Conservation (phyloP, 257 asterid species). For the Knoxia roxburghii region DNA sequence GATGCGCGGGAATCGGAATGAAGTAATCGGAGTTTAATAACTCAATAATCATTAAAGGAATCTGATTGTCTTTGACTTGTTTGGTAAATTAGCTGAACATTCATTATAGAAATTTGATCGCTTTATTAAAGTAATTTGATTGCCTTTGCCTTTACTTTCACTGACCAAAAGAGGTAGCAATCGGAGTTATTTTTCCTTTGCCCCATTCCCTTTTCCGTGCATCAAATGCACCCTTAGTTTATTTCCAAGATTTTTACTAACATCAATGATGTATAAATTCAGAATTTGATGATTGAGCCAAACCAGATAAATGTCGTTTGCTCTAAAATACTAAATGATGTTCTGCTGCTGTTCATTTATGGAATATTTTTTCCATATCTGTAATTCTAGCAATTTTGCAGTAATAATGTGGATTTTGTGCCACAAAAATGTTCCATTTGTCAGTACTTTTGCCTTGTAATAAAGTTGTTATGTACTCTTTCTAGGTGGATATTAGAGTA, state of each 20-base stretch:
- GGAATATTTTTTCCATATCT: neutral
- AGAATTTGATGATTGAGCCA: neutral
- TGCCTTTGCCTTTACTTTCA: no score
- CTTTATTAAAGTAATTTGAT: no score
- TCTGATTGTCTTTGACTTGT: no score
- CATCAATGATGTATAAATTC: neutral
- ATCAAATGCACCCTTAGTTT: no score
- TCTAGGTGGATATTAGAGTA: conserved; percentile 83
- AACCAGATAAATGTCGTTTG: neutral
- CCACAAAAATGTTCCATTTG: neutral
- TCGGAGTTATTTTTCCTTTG: no score
- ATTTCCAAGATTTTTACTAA: neutral
- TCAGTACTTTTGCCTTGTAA: conserved; percentile 9
- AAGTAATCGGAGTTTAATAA: no score
- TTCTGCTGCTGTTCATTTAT: neutral
- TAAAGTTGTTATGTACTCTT: conserved; percentile 17
- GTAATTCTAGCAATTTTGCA: neutral
- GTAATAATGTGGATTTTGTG: neutral
- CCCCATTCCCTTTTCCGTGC: no score
- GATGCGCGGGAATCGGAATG: no score
- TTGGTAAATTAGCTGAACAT: no score
- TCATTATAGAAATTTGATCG: no score
- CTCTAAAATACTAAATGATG: neutral
- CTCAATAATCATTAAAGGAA: no score
- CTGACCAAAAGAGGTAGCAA: no score